Conservation (phyloP, 1,139 yeast species). For the Hyphopichia burtonii region DNA sequence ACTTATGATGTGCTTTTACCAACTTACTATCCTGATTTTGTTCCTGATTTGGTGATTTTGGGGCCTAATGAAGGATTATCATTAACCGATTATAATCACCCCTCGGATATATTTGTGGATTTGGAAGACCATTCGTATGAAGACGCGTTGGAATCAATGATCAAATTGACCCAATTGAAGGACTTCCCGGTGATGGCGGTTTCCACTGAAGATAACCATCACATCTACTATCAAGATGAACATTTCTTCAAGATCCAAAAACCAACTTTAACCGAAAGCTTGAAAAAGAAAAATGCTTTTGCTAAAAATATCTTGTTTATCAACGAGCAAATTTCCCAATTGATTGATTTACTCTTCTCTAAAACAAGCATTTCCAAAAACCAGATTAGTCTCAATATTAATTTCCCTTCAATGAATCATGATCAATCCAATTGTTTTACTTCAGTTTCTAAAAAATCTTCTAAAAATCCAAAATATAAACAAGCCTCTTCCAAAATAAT, state of each 20-base stretch:
- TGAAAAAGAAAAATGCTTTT: constrained; percentile 21
- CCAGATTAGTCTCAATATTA: constrained; percentile 20
- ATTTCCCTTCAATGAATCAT: constrained; percentile 33
- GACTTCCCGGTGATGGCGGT: constrained; percentile 29
- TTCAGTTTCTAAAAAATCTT: constrained; percentile 5
- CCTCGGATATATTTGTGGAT: constrained; percentile 4
- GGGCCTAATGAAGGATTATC: constrained; percentile 39
- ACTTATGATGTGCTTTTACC: constrained; percentile 37
- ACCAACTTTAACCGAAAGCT: constrained; percentile 5
- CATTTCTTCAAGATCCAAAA: constrained; percentile 17
- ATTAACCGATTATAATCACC: constrained; percentile 9
- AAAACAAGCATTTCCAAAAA: constrained; percentile 2
- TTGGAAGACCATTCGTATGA: constrained; percentile 12
- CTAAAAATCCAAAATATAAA: constrained; percentile 9
- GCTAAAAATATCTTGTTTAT: constrained; percentile 26
- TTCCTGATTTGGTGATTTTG: constrained; percentile 37
- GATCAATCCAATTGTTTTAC: constrained; percentile 26
- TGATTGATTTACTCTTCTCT: constrained; percentile 15
- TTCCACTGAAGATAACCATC: constrained; percentile 27
- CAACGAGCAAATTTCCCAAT: constrained; percentile 19
- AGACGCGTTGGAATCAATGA: constrained; percentile 13
- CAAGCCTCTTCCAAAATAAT: constrained; percentile 6
- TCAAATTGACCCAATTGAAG: constrained; percentile 21
- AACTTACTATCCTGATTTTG: constrained; percentile 22
- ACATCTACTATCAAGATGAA: constrained; percentile 36